phyloP scores from a whole-genome alignment of 768 basidiomycete species.

The Mycena galopus region DNA sequence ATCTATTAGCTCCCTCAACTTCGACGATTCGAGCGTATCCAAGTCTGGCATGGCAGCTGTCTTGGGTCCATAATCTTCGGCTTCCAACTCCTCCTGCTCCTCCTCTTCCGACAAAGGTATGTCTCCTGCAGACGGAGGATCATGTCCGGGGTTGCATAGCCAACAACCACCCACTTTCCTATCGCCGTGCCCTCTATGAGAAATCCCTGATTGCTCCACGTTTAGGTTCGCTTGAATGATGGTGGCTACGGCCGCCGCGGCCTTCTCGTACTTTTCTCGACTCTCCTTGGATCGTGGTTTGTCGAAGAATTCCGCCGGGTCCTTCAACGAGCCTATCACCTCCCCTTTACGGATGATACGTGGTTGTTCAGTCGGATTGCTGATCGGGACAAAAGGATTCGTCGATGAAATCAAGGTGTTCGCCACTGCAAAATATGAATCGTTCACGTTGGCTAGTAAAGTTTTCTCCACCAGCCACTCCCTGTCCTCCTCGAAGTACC shows the following conservation, averaged over 20 bases:
- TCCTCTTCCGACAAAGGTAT: background rate
- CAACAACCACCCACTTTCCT: no score
- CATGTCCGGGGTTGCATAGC: no score
- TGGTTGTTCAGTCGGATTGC: background rate
- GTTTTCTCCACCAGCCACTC: background rate
- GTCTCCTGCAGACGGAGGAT: background rate
- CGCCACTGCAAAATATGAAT: background rate
- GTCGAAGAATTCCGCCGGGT: background rate
- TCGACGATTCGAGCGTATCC: background rate
- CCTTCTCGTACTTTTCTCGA: background rate
- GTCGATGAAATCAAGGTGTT: background rate
- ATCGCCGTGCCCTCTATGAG: no score
- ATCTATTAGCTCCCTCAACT: background rate
- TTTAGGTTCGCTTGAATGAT: background rate
- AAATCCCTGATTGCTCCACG: no score
- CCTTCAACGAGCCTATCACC: background rate
- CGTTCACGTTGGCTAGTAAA: background rate
- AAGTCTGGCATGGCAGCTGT: background rate
- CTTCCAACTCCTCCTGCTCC: background rate
- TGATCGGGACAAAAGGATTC: background rate
- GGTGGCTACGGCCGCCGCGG: background rate
- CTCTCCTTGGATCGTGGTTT: background rate
- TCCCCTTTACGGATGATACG: background rate
- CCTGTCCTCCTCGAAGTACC: background rate
- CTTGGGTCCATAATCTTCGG: background rate